Evolutionary conservation across 2,329 filamentous ascomycete genomes (phyloP).

Genomic region (Alternaria panax): DNA sequence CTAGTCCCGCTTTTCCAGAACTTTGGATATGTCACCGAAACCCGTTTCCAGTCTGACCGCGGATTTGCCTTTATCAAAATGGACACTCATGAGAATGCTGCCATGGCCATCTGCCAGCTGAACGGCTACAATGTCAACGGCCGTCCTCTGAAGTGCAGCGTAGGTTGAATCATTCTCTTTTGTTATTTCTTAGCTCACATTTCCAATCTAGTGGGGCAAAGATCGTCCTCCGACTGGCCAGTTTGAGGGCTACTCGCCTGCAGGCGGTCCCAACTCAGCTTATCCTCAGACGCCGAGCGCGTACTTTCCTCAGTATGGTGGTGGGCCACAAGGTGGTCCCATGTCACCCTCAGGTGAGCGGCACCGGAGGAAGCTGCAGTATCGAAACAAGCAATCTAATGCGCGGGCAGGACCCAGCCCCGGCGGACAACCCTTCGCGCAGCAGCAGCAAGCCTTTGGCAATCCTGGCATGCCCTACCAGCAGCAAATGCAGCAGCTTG

Average conservation of each 20-base stretch:
- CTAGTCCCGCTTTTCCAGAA: constrained; percentile 98
- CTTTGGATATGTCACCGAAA: constrained; percentile 97
- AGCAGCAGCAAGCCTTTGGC: constrained; percentile 66
- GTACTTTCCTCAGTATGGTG: constrained; percentile 95
- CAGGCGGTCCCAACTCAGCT: constrained; percentile 72
- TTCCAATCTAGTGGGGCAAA: constrained; percentile 85
- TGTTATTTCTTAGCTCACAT: constrained; percentile 35
- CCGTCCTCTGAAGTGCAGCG: constrained; percentile 95
- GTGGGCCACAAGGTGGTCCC: constrained; percentile 60
- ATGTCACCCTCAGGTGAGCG: constrained; percentile 67
- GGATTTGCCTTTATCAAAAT: constrained; percentile 99
- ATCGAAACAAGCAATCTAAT: constrained; percentile 50
- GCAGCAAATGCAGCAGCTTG: constrained; percentile 57
- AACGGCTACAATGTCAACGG: constrained; percentile 99
- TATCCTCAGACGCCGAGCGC: constrained; percentile 80
- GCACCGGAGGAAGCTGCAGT: constrained; percentile 45
- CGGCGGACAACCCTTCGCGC: constrained; percentile 68
- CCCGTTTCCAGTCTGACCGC: constrained; percentile 95
- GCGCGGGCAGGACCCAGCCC: constrained; percentile 60
- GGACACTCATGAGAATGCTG: constrained; percentile 97
- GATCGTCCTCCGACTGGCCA: constrained; percentile 89
- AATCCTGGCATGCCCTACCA: constrained; percentile 61
- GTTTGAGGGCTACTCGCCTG: constrained; percentile 84
- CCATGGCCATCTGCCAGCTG: constrained; percentile 97
- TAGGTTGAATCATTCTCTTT: constrained; percentile 63